Evolutionary conservation across 73 alveolate genomes (phyloP), one percentile per base, ranked within the genome.

Genomic region (Blepharisma stoltei): DNA sequence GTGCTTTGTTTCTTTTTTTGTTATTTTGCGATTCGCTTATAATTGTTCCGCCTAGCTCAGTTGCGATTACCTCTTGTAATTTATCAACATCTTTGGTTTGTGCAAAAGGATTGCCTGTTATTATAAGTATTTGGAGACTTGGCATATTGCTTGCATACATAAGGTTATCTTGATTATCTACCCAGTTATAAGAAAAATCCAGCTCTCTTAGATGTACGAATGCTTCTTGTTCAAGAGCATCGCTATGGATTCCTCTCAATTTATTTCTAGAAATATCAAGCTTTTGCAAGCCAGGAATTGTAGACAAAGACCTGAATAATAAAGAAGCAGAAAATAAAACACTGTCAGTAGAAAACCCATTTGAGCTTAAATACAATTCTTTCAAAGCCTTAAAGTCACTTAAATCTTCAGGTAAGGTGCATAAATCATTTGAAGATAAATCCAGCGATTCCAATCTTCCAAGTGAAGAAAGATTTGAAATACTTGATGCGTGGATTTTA

Each of bases 61-160:
- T 71, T 6, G 55, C 14, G 37, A 88, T 20, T 4, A 49, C 84
- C 8, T 81, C 69, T 67, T 88, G 92, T 4, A 88, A 83, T 27
- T 50, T 71, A 25, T 46, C 77, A 46, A 54, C 71, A 38, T 75
- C 77, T 3, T 81, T 84, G 18, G 70, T 47, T 21, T 55, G 79
- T 7, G 92, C 92, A 14, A 88, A 78, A 6, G 95, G 95, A 69
- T 88, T 88, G 9, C 90, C 90, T 6, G 95, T 84, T 25, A 88
- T 83, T 50, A 81, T 73, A 6, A 88, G 81, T 6, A 82, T 6
- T 75, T 78, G 83, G 4, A 88, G 60, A 49, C 60, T 54, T 46
- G 78, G 79, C 37, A 84, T 7, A 25, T 88, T 46, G 37, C 55
- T 54, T 7, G 77, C 49, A 45, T 43, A 78, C 81, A 55, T 43